These are phyloP conservation scores for Middelhovenomyces tepae DNA, from an alignment of 805 yeast species.

Conservation along the genomic window DNA sequence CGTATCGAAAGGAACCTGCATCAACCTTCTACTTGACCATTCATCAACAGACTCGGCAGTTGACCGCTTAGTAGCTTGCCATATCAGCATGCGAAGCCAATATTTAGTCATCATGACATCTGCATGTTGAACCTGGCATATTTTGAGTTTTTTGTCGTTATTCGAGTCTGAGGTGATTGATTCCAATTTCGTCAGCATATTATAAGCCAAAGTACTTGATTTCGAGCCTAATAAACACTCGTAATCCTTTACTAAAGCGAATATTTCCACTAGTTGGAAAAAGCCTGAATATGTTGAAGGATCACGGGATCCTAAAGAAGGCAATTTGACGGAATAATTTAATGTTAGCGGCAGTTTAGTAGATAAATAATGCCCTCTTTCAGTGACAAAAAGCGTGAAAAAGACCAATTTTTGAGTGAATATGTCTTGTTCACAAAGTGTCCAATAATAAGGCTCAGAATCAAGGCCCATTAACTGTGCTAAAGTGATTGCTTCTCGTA, in stretches of 20 bases:
- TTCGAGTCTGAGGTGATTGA: too few relatives aligned
- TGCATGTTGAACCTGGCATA: slow-evolving; percentile 12
- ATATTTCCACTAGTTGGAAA: too few relatives aligned
- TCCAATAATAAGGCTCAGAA: slow-evolving; percentile 7
- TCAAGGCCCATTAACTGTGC: slow-evolving; percentile 11
- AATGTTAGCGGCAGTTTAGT: slow-evolving; percentile 11
- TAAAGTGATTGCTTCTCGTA: slow-evolving; percentile 13
- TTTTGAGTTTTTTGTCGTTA: too few relatives aligned
- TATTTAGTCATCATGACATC: slow-evolving; percentile 11
- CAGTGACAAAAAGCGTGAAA: slow-evolving; percentile 10
- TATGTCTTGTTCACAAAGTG: slow-evolving; percentile 3
- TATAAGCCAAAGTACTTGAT: too few relatives aligned
- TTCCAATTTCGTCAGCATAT: too few relatives aligned
- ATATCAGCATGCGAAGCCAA: slow-evolving; percentile 10
- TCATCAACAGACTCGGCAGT: too few relatives aligned
- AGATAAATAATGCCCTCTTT: slow-evolving; percentile 11
- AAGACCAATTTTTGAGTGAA: slow-evolving; percentile 8
- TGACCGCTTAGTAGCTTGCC: slow-evolving; percentile 2
- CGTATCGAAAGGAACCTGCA: slow-evolving; percentile 2
- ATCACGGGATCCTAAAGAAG: too few relatives aligned
- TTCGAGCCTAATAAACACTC: too few relatives aligned
- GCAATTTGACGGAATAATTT: too few relatives aligned
- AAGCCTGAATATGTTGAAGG: too few relatives aligned
- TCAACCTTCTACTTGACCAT: too few relatives aligned
- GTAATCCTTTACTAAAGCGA: too few relatives aligned